Conservation (phyloP, 768 basidiomycete genomes). For the Calocybe gangraenosa region DNA sequence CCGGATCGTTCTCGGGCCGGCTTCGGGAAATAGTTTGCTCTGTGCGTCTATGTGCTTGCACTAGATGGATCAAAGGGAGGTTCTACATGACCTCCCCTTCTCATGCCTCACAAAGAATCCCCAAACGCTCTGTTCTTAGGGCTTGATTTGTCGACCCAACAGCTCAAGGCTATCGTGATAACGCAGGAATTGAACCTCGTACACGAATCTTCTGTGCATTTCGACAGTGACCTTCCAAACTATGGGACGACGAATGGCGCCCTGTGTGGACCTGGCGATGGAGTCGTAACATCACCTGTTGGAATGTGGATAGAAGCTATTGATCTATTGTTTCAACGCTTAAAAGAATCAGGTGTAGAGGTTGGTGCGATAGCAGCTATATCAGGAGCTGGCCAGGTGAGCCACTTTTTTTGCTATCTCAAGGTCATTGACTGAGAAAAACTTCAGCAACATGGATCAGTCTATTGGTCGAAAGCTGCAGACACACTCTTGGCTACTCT, state of each 20-base stretch:
- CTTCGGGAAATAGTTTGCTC: neutral
- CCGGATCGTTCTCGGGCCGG: conserved; percentile 1
- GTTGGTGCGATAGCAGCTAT: conserved; percentile 57
- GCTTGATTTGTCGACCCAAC: conserved; percentile 84
- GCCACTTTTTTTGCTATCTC: conserved; percentile 9
- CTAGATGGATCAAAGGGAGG: too few species aligned
- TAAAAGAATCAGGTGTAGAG: conserved; percentile 56
- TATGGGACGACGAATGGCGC: conserved; percentile 67
- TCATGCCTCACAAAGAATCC: conserved; percentile 11
- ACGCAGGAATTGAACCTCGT: conserved; percentile 52
- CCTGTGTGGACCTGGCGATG: conserved; percentile 56
- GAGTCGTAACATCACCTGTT: conserved; percentile 78
- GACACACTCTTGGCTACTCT: conserved; percentile 49
- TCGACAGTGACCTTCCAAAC: conserved; percentile 72
- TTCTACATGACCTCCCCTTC: neutral
- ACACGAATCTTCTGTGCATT: conserved; percentile 71
- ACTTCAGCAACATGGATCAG: conserved; percentile 83
- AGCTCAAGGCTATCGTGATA: conserved; percentile 73
- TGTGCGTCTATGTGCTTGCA: too few species aligned
- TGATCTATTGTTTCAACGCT: conserved; percentile 66
- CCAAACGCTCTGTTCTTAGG: conserved; percentile 56
- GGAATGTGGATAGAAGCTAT: conserved; percentile 84
- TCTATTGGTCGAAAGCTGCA: conserved; percentile 70
- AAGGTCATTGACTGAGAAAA: neutral
- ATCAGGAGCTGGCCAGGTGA: conserved; percentile 77